Base-by-base conservation (phyloP, 2,329 filamentous ascomycete species). In the Penicillium sp. region DNA sequence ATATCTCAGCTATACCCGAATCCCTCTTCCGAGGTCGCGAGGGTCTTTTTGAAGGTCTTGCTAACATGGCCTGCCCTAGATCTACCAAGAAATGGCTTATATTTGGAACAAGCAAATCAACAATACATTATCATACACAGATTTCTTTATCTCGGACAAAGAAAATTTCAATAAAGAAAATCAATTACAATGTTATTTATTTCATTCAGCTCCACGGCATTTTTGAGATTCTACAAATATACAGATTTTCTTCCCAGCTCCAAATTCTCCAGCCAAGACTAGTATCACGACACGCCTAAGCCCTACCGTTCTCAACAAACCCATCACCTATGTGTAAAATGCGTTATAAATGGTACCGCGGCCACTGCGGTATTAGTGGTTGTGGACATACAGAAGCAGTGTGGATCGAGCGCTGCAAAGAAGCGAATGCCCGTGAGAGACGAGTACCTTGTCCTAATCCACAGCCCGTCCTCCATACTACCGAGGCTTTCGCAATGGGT, bases 331-430 rank as follows among this genome's bases (percentile, higher is more conserved):
- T 54, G 52, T 54, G 52, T 26, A 50, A 37, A 31, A 6, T 54
- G 7, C 52, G 52, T 7, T 54, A 50, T 25, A 54, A 54, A 31
- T 54, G 52, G 52, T 54, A 54, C 16, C 45, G 52, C 17, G 52
- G 52, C 19, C 38, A 54, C 31, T 42, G 45, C 7, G 45, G 37
- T 0, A 49, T 54, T 17, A 37, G 45, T 31, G 52, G 52, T 3
- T 54, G 52, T 31, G 52, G 45, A 2, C 52, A 54, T 11, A 54
- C 46, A 25, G 52, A 54, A 31, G 52, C 45, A 31, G 46, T 50
- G 19, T 43, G 52, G 46, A 25, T 54, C 17, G 52, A 54, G 33
- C 52, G 52, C 46, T 54, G 52, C 12, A 43, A 43, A 26, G 17
- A 14, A 42, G 52, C 52, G 10, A 41, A 41, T 17, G 30, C 46